phyloP scores from a whole-genome alignment of 2,329 filamentous ascomycete genomes.

The Penicillium sp. region DNA sequence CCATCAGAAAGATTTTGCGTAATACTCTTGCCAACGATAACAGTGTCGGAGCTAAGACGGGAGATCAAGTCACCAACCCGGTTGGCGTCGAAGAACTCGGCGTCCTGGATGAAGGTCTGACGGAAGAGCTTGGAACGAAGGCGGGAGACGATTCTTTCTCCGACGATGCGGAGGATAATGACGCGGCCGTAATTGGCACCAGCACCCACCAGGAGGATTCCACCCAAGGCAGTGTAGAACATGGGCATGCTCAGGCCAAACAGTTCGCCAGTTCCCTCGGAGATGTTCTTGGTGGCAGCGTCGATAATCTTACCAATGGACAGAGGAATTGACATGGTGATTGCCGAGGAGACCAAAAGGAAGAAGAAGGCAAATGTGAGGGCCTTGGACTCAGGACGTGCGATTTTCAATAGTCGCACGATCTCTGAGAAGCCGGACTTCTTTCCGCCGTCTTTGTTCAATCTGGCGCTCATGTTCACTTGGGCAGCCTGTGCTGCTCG shows the following conservation, averaged over 20 bases:
- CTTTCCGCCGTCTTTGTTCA: constrained; percentile 75
- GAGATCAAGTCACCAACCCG: constrained; percentile 95
- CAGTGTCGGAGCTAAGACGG: constrained; percentile 89
- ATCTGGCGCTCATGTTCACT: constrained; percentile 81
- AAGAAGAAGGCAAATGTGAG: constrained; percentile 79
- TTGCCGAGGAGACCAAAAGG: constrained; percentile 82
- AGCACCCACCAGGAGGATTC: constrained; percentile 78
- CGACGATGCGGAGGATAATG: constrained; percentile 88
- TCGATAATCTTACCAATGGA: constrained; percentile 96
- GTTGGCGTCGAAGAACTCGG: constrained; percentile 98
- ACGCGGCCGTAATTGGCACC: constrained; percentile 92
- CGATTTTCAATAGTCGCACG: constrained; percentile 85
- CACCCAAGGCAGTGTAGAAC: constrained; percentile 81
- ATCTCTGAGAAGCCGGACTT: constrained; percentile 72
- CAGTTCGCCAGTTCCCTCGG: constrained; percentile 64
- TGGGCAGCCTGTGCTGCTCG: constrained; percentile 84
- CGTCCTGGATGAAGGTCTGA: constrained; percentile 93
- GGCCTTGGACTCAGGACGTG: constrained; percentile 77
- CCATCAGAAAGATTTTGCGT: constrained; percentile 97
- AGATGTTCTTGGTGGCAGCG: constrained; percentile 73
- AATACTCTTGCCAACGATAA: constrained; percentile 97
- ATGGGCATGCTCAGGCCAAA: constrained; percentile 84
- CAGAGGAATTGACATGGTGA: constrained; percentile 96
- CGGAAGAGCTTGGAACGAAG: constrained; percentile 87
- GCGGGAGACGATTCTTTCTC: constrained; percentile 89